Conservation (phyloP, 768 basidiomycete species). For the Lactarius trivialis region DNA sequence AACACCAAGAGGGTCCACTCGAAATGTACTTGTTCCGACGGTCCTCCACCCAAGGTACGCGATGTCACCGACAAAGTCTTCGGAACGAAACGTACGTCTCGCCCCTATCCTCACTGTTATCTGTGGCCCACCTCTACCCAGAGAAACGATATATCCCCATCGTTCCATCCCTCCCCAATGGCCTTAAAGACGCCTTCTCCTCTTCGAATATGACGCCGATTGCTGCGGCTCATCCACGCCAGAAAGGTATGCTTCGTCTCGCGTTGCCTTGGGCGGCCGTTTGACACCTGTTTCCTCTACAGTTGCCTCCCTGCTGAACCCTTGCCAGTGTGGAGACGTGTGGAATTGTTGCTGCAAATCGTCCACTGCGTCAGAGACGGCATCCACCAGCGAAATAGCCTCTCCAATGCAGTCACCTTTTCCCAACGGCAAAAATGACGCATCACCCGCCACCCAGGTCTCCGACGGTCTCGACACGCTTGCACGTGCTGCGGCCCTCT, state of each 20-base stretch:
- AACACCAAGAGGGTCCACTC: slow-evolving; percentile 22
- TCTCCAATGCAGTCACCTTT: not conserved
- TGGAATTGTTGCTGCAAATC: slow-evolving; percentile 17
- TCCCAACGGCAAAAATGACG: slow-evolving; percentile 9
- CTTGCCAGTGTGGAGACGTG: slow-evolving; percentile 20
- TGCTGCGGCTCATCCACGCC: slow-evolving; percentile 19
- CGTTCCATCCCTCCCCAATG: slow-evolving; percentile 22
- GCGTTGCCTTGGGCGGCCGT: not conserved
- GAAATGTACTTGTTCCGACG: slow-evolving; percentile 23
- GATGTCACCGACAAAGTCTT: slow-evolving; percentile 19
- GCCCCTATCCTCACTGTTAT: not conserved
- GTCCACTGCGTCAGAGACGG: not conserved
- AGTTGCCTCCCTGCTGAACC: slow-evolving; percentile 23
- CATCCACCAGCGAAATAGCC: slow-evolving; percentile 4
- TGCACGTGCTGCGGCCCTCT: slow-evolving; percentile 19
- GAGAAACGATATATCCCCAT: slow-evolving; percentile 25
- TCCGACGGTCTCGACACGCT: slow-evolving; percentile 19
- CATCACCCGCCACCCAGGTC: not conserved
- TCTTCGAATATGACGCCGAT: slow-evolving; percentile 1
- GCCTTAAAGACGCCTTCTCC: slow-evolving; percentile 20
- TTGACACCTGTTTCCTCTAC: not conserved
- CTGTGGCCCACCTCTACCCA: not conserved
- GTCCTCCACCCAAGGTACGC: slow-evolving; percentile 1
- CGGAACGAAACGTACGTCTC: slow-evolving; percentile 23
- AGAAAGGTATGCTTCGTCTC: slow-evolving; percentile 14